These are phyloP conservation scores for Coemansia sp. DNA, from an alignment of 371 early-diverging fungal species.

Conservation along the genomic window DNA sequence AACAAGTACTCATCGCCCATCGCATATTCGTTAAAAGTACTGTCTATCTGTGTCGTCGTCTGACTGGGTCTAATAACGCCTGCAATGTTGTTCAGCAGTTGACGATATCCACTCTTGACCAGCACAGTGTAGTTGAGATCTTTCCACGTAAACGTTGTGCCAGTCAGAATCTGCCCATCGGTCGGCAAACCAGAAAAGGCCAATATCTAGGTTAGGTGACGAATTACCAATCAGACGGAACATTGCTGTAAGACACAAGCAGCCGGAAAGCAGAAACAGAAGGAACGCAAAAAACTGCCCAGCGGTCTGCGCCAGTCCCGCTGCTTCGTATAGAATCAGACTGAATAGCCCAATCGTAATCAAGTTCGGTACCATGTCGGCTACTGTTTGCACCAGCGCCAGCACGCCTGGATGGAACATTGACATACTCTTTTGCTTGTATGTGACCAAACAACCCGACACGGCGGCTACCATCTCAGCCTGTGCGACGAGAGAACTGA, in stretches of 20 bases:
- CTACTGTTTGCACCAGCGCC: constrained; percentile 62
- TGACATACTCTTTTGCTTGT: constrained; percentile 69
- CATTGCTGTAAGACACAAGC: constrained; percentile 62
- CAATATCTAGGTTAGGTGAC: constrained; percentile 62
- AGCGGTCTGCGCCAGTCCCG: constrained; percentile 57
- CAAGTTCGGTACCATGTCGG: constrained; percentile 55
- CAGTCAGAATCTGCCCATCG: constrained; percentile 52
- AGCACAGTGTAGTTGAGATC: constrained; percentile 62
- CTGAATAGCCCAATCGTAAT: constrained; percentile 59
- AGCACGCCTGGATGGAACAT: constrained; percentile 67
- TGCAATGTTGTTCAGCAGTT: constrained; percentile 53
- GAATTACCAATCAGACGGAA: constrained; percentile 63
- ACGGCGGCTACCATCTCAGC: constrained; percentile 44
- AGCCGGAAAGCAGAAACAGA: constrained; percentile 56
- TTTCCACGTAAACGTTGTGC: constrained; percentile 62
- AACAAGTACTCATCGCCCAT: constrained; percentile 63
- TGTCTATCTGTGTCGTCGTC: constrained; percentile 84
- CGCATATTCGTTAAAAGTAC: constrained; percentile 65
- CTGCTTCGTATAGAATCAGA: constrained; percentile 62
- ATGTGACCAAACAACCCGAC: constrained; percentile 47
- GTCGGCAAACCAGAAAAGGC: constrained; percentile 47
- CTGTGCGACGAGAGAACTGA: constrained; percentile 58
- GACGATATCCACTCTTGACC: constrained; percentile 57
- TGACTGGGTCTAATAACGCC: constrained; percentile 61
- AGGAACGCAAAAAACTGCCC: constrained; percentile 62